Conservation (phyloP, 441 rosid genomes). For the Populus hybrid region DNA sequence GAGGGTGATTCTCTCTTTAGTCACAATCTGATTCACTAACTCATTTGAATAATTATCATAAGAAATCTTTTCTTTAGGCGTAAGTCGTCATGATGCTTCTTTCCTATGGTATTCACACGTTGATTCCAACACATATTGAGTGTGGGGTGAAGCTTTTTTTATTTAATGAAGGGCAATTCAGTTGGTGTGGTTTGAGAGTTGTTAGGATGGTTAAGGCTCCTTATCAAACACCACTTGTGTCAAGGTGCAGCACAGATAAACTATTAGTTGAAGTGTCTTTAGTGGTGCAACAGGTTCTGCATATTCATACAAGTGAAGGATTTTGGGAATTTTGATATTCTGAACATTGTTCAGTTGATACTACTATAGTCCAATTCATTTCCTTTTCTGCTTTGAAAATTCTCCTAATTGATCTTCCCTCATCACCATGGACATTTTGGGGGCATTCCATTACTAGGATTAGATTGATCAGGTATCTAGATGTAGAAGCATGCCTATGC, state of each 20-base stretch:
- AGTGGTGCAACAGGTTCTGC: neutral
- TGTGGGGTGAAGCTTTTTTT: neutral
- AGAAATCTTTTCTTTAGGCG: neutral
- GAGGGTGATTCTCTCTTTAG: neutral
- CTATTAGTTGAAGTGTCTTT: neutral
- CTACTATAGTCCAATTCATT: neutral
- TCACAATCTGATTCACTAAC: neutral
- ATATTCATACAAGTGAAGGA: neutral
- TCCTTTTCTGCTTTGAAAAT: neutral
- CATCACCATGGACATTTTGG: neutral
- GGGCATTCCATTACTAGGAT: neutral
- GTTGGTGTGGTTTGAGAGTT: too few relatives aligned
- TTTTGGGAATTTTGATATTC: neutral
- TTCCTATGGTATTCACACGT: neutral
- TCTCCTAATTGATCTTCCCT: neutral
- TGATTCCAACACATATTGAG: constrained; percentile 1
- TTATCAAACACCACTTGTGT: too few relatives aligned
- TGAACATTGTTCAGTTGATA: neutral
- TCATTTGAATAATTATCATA: neutral
- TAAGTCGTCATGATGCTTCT: neutral
- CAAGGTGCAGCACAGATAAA: neutral
- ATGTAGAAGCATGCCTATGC: neutral
- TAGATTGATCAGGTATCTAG: neutral
- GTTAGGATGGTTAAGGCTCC: neutral
- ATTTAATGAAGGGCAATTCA: neutral